A percentile compares a stretch with the other conserved stretches of the same genome.
Evolutionary conservation across 441 rosid genomes (phyloP).

Genomic region (Populus hybrid): DNA sequence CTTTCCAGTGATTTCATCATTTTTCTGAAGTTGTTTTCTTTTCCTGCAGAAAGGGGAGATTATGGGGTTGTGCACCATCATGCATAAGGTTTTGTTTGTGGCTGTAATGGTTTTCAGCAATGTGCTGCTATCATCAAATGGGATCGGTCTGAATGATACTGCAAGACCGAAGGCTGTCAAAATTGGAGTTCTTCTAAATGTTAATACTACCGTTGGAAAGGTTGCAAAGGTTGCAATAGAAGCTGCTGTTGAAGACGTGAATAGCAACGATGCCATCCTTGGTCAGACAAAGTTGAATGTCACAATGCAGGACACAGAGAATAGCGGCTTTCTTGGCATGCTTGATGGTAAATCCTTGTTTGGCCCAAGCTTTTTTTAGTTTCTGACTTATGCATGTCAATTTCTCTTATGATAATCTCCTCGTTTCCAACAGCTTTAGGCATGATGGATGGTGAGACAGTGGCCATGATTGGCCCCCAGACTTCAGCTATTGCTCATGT

Average conservation of each 20-base stretch:
- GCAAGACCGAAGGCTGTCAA: constrained; percentile 53
- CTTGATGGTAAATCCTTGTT: constrained; percentile 48
- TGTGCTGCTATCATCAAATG: constrained; percentile 20
- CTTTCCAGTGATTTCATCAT: background rate
- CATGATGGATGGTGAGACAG: background rate
- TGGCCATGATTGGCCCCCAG: constrained; percentile 1
- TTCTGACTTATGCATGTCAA: too few species aligned
- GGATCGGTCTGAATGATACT: constrained; percentile 24
- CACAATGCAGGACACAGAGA: constrained; percentile 56
- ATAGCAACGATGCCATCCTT: constrained; percentile 56
- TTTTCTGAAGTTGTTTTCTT: background rate
- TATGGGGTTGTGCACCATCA: constrained; percentile 13
- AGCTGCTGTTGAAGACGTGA: constrained; percentile 75
- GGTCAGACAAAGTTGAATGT: constrained; percentile 45
- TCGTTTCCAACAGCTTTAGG: too few species aligned
- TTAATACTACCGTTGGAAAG: constrained; percentile 48
- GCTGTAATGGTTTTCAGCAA: constrained; percentile 28
- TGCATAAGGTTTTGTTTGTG: constrained; percentile 37
- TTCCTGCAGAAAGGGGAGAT: background rate
- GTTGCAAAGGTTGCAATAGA: constrained; percentile 62
- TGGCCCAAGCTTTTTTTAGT: background rate
- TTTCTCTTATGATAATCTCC: too few species aligned
- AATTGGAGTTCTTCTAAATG: constrained; percentile 57
- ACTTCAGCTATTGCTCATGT: background rate
- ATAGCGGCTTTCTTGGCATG: constrained; percentile 65